Evolutionary conservation across 805 yeast species (phyloP), one percentile per base, ranked within the genome.

Genomic region (Ogataea glucozyma): DNA sequence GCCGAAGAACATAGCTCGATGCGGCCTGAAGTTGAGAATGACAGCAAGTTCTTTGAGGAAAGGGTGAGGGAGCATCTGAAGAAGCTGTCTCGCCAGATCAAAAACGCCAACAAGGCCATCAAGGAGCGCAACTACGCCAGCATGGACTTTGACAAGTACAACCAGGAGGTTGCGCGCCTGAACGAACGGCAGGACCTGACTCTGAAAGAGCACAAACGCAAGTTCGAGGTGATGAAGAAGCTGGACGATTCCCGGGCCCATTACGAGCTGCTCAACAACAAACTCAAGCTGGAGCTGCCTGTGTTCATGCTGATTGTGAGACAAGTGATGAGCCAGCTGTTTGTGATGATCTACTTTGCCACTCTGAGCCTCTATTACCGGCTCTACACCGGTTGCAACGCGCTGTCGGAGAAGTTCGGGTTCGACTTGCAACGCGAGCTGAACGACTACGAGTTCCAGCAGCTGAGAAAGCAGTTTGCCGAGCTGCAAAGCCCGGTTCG

Each of bases 281-380:
- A 49, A 3, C 60, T 79, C 46, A 75, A 75, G 43, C 44, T 43
- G 22, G 84, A 78, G 31, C 52, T 80, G 1, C 82, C 83, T 0
- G 37, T 46, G 3, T 72, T 76, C 36, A 64, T 72, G 42, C 43
- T 58, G 6, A 54, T 71, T 9, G 57, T 71, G 0, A 44, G 59
- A 3, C 35, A 51, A 11, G 53, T 71, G 18, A 52, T 70, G 29
- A 53, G 57, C 18, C 68, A 67, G 4, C 36, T 73, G 4, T 60
- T 67, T 21, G 41, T 50, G 3, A 52, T 64, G 43, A 43, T 66
- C 11, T 76, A 66, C 46, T 78, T 57, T 45, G 55, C 68, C 55
- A 65, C 20, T 31, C 56, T 23, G 70, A 72, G 53, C 65, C 69
- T 49, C 32, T 72, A 43, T 40, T 45, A 44, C 44, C 40, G 38